Percentiles rank a stretch among this genome's conserved stretches.
Evolutionary conservation across 129 eudicot species (phyloP).

Genomic region (Ambrosia artemisiifolia): DNA sequence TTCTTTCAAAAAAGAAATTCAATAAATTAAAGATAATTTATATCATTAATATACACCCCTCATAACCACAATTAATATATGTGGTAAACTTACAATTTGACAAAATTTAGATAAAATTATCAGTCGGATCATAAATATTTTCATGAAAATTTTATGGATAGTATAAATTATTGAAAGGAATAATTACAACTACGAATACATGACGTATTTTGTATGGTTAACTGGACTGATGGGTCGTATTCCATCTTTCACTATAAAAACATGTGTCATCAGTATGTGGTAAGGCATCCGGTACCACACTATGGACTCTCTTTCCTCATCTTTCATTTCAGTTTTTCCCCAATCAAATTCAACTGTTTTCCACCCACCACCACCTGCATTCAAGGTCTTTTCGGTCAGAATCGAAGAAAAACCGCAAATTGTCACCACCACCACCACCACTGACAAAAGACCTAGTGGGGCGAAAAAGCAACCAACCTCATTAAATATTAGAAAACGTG

Average conservation of each 20-base stretch:
- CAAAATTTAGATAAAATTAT: neutral
- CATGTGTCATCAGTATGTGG: slow-evolving; percentile 13
- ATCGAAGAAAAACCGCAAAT: slow-evolving; percentile 33
- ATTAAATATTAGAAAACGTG: neutral
- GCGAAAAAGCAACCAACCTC: slow-evolving; percentile 16
- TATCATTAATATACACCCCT: neutral
- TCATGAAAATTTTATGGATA: neutral
- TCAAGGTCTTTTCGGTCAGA: slow-evolving; percentile 21
- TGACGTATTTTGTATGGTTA: slow-evolving; percentile 1
- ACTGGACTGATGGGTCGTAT: slow-evolving; percentile 2
- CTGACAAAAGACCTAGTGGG: slow-evolving; percentile 2
- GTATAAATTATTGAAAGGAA: slow-evolving; percentile 1
- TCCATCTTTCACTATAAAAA: slow-evolving; percentile 18
- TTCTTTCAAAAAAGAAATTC: too few species aligned
- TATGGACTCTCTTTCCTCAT: slow-evolving; percentile 41
- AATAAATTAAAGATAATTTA: neutral
- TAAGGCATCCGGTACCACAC: slow-evolving; percentile 18
- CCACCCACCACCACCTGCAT: slow-evolving; percentile 13
- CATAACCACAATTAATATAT: neutral
- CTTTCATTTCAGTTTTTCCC: slow-evolving; percentile 35
- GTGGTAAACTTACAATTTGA: neutral
- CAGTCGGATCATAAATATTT: neutral
- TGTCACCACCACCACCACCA: slow-evolving; percentile 18
- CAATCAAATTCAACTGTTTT: slow-evolving; percentile 14
- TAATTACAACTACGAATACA: neutral